Percentiles rank a stretch among this genome's conserved stretches.
Conservation (phyloP, 208 protist genomes). For the Wallacemonas sp. region DNA sequence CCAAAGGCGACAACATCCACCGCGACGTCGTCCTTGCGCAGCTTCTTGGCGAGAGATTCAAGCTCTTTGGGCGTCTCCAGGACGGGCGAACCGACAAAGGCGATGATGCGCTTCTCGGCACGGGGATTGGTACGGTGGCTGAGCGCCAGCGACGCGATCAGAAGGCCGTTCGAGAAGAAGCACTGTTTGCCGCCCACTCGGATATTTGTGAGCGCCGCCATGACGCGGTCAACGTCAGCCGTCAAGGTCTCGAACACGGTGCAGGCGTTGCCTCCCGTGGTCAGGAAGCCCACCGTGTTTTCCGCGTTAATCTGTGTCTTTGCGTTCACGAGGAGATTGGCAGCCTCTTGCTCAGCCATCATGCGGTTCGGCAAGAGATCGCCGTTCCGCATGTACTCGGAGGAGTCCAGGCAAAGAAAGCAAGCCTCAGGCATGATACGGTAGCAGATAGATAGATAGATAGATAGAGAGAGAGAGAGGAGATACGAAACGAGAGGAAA, state of each 20-base stretch:
- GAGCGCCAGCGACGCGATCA: slow-evolving; percentile 95
- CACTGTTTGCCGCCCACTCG: slow-evolving; percentile 83
- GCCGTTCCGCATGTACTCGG: slow-evolving; percentile 99
- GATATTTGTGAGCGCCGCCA: slow-evolving; percentile 88
- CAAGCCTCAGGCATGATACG: slow-evolving; percentile 81
- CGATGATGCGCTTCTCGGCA: slow-evolving; percentile 96
- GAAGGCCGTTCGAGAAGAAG: slow-evolving; percentile 90
- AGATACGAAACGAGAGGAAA: neutral
- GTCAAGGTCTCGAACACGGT: slow-evolving; percentile 96
- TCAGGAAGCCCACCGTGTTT: slow-evolving; percentile 96
- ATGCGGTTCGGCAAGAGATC: slow-evolving; percentile 97
- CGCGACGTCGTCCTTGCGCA: slow-evolving; percentile 97
- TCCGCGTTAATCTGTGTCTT: slow-evolving; percentile 97
- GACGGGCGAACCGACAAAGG: slow-evolving; percentile 97
- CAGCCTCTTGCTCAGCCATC: slow-evolving; percentile 95
- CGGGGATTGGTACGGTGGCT: slow-evolving; percentile 96
- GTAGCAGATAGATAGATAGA: neutral
- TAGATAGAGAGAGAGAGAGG: neutral
- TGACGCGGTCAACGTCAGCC: slow-evolving; percentile 93
- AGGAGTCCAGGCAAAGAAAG: slow-evolving; percentile 95
- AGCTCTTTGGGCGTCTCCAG: slow-evolving; percentile 88
- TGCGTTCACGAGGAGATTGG: slow-evolving; percentile 92
- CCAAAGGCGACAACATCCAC: slow-evolving; percentile 98
- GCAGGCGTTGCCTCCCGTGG: slow-evolving; percentile 89
- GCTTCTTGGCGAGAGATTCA: slow-evolving; percentile 92